Evolutionary conservation across 345 rosid species (phyloP), one percentile per base, ranked within the genome.

Genomic region (Aurinia saxatilis): DNA sequence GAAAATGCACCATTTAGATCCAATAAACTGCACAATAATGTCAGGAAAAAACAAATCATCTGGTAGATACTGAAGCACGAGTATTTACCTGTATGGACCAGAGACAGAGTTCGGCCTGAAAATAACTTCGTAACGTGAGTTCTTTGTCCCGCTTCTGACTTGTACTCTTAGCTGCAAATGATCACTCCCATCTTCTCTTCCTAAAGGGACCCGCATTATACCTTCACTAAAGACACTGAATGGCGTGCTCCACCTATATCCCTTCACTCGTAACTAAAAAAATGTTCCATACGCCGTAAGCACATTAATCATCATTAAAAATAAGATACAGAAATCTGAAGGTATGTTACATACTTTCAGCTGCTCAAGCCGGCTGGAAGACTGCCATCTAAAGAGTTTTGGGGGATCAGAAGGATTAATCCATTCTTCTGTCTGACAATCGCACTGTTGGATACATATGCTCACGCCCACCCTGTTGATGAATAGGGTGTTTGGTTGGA

Each of bases 321-420:
- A 15, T 3, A 21, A 27, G 35, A 50, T n/a, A 41, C 1, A 40
- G 1, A 61, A 57, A 50, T 35, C 21, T 35, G 49, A 57, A 64
- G 55, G 14, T 50, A 37, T 39, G 50, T 60, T 34, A 50, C 85
- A 52, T 27, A 90, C 99, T 91, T 85, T 93, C 75, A 93, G 63
- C 62, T 70, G 67, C 83, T 93, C 96, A 60, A 66, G 77, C 47
- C 74, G 71, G 58, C 82, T 63, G 73, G 83, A 80, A 73, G 85
- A 80, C 62, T 81, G 84, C 97, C 99, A 93, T 53, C 82, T 36
- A 65, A 90, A 80, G 57, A 62, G 79, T 75, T 87, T 85, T 44
- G 99, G 96, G 73, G 88, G 82, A 79, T 90, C 96, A 56, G 82
- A 77, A 19, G 97, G 91, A 84, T 77, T 81, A 75, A 93, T 79